Base-by-base conservation (phyloP, 805 yeast genomes). In the Candida pini region DNA sequence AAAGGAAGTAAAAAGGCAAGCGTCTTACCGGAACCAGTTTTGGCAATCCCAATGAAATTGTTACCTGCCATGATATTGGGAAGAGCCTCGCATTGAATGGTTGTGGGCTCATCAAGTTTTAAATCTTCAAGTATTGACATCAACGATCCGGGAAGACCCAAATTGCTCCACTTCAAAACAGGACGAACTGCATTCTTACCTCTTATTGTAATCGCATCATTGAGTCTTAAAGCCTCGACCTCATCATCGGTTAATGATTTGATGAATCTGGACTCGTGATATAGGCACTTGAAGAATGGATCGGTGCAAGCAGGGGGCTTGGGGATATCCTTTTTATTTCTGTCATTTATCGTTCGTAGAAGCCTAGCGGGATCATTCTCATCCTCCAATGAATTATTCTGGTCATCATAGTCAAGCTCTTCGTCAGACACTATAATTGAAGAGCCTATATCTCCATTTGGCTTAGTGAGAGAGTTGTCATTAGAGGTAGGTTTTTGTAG, bases 1-100 rank as follows among this genome's bases (percentile, higher is more conserved):
- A 92, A 58, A 0, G 98, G 97, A 6, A 92, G 54, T 7, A 88
- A 63, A 59, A 85, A 92, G 1, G 96, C 83, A 47, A 90, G 68
- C 0, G 98, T 92, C 54, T 92, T 92, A 3, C 98, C 98, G 1
- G 96, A 85, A 0, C 98, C 98, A 0, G 98, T 92, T 44, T 88
- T 87, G 0, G 98, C 97, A 15, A 92, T 81, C 5, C 96, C 97
- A 30, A 92, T 81, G 6, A 90, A 75, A 60, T 92, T 97, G 31
- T 82, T 60, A 1, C 97, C 97, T 2, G 80, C 67, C 94, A 90
- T 84, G 15, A 88, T 76, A 1, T 88, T 82, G 0, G 98, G 97
- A 16, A 89, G 67, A 0, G 96, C 88, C 49, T 88, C 96, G 0
- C 88, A 69, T 56, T 92, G 98, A 35, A 92, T 87, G 0, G 96